A percentile compares a stretch with the other conserved stretches of the same genome.
Conservation (phyloP, 768 basidiomycete genomes). For the Russula vinacea region DNA sequence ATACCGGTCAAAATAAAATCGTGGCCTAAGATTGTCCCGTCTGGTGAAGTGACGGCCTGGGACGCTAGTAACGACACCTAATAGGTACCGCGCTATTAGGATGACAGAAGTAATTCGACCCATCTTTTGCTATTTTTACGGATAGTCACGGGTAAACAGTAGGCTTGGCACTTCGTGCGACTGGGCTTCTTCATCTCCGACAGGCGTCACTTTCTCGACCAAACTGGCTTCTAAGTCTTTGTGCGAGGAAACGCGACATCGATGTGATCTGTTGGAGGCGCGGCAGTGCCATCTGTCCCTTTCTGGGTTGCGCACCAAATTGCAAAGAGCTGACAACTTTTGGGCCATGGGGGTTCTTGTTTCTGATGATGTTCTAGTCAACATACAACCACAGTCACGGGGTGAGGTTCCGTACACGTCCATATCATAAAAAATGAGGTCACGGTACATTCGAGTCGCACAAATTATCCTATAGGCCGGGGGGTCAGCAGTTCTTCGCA, state of each 20-base stretch:
- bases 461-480: not conserved
- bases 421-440: not conserved
- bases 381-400: not conserved
- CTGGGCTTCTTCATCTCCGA: not conserved
- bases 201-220: not conserved
- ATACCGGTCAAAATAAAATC: no score
- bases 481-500: not conserved
- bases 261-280: not conserved
- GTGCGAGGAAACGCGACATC: not conserved
- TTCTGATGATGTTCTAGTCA: not conserved
- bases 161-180: not conserved
- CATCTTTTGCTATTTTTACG: no score
- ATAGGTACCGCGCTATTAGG: no score
- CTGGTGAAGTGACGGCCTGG: no score
- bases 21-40: no score
- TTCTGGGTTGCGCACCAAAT: not conserved
- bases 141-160: not conserved
- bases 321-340: not conserved
- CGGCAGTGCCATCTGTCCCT: not conserved
- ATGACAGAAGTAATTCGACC: no score
- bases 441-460: constrained; percentile 22
- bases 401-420: not conserved
- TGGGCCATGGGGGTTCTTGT: not conserved
- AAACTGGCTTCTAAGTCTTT: not conserved
- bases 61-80: no score